Base-by-base conservation (phyloP, 495 filamentous ascomycete genomes). In the Recurvomyces mirabilis region DNA sequence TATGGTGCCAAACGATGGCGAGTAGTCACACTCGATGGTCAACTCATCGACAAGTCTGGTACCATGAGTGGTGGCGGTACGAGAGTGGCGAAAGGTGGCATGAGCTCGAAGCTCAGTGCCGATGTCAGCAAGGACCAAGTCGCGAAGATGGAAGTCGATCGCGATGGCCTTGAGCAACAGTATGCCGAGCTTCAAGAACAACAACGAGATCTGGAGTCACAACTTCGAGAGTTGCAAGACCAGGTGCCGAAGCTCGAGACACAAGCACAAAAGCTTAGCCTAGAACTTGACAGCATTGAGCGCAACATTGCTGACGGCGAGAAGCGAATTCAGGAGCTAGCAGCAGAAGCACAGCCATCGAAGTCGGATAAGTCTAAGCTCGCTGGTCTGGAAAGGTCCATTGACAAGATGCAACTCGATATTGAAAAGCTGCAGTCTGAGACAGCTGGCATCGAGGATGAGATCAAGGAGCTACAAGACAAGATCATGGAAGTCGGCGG, bases 401-500 rank as follows among this genome's bases (percentile, higher is more conserved):
- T 94, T 38, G 63, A 71, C 7, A 75, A 77, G 36, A 64, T 93
- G 30, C 75, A 86, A 51, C 71, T 78, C 35, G 85, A 96, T 52
- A 74, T 94, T 17, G 75, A 81, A 26, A 84, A 82, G 50, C 71
- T 96, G 9, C 81, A 81, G 41, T 65, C 71, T 17, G 85, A 95
- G 60, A 94, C 83, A 29, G 69, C 80, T 13, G 85, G 78, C 21
- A 78, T 94, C 17, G 93, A 98, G 54, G 77, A 81, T 29, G 91
- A 94, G 60, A 94, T 98, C 52, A 85, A 91, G 63, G 68, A 66
- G 1, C 70, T 98, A 15, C 88, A 96, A 60, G 81, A 84, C 68
- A 93, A 91, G 68, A 96, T 98, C 55, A 95, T 96, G 89, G 82
- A 94, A 63, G 79, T 93, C 42, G 91, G 91, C 47, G 91, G 91